Conservation (phyloP, 495 filamentous ascomycete genomes). For the Clavariopsis aquatica region DNA sequence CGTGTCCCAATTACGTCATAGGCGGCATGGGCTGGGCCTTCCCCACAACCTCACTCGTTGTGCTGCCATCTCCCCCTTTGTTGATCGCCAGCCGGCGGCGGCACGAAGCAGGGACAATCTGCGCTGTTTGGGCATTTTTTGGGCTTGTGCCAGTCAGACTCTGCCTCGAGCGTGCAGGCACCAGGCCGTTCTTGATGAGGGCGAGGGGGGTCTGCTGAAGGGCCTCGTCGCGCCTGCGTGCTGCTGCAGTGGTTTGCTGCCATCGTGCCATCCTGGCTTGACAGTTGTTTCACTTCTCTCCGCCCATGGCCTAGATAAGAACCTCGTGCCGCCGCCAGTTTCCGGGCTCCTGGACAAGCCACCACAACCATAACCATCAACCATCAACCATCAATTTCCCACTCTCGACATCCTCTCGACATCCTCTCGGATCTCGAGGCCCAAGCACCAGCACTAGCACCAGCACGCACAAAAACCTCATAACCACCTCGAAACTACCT, state of each 20-base stretch:
- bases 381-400: no score
- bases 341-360: not conserved
- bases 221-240: not conserved
- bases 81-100: conserved; percentile 11
- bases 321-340: not conserved
- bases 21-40: not conserved
- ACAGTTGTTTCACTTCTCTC: not conserved
- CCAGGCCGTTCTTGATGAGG: no score
- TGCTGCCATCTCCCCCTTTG: not conserved
- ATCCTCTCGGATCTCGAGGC: not conserved
- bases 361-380: no score
- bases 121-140: not conserved
- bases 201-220: not conserved
- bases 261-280: not conserved
- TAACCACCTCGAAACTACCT: no score
- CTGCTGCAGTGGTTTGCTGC: not conserved
- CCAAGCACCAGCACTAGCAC: not conserved
- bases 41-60: not conserved
- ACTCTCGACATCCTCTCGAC: not conserved
- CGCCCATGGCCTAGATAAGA: not conserved
- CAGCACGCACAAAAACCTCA: no score
- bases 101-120: not conserved
- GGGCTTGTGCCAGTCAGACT: not conserved
- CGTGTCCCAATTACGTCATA: not conserved
- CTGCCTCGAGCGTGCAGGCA: not conserved